Evolutionary conservation across 257 asterid species (phyloP), one percentile per base, ranked within the genome.

Genomic region (Primulina tabacum): DNA sequence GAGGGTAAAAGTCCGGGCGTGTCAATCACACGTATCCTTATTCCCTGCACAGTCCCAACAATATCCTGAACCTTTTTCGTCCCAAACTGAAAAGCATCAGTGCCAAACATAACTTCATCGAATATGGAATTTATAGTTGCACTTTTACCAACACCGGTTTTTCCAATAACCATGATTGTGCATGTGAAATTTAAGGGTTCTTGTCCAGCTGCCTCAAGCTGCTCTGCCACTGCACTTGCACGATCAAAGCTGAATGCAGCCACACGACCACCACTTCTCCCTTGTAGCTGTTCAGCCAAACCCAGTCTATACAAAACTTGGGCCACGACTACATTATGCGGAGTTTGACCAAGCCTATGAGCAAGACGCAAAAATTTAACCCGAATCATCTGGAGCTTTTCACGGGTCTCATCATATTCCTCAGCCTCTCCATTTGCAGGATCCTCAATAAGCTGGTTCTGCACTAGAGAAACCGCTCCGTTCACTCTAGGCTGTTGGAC

Each of bases 171-270:
- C 99, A 94, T 94, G 60, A 94, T 91, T 8, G 99, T 94, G 80
- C 99, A 94, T 34, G 97, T 88, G 74, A 94, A 91, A 82, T 94
- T 92, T 76, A 94, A 79, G 71, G 95, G 96, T 50, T 91, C 97
- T 76, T 92, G 97, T 29, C 93, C 96, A 69, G 95, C 85, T 34
- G 97, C 88, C 88, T 94, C 99, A 38, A 94, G 97, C 76, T 91
- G 97, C 86, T 91, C 96, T 7, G 99, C 99, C 96, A 91, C 82
- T 30, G 97, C 96, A 83, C 97, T 94, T 5, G 99, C 97, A 58
- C 97, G 99, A 71, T 94, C 99, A 77, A 94, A 94, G 80, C 96
- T 94, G 52, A 94, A 89, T 59, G 95, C 92, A 69, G 84, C 96
- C 74, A 79, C 95, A 68, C 98, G 97, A 6, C 93, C 84, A 26